Conservation (phyloP, 805 yeast genomes). For the Saccharomycopsis selenospora region DNA sequence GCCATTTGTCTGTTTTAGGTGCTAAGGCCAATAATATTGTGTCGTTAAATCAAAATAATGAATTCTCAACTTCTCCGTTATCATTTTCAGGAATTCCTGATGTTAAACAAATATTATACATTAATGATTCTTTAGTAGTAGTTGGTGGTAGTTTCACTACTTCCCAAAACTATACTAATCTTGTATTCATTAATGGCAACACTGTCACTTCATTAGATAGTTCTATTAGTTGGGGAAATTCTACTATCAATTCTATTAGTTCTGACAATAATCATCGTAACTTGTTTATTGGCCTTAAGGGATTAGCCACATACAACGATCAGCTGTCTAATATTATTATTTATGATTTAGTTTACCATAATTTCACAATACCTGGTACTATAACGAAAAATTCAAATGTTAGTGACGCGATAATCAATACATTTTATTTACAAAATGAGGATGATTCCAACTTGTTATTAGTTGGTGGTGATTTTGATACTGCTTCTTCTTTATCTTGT, state of each 20-base stretch:
- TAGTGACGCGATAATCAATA: conserved; percentile 33
- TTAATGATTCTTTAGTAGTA: conserved; percentile 15
- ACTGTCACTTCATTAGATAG: conserved; percentile 23
- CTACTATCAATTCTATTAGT: conserved; percentile 12
- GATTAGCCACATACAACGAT: conserved; percentile 25
- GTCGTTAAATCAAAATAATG: conserved; percentile 23
- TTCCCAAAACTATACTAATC: conserved; percentile 11
- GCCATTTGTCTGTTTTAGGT: conserved; percentile 24
- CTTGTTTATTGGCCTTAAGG: conserved; percentile 43
- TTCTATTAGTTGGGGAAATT: conserved; percentile 14
- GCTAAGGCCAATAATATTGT: conserved; percentile 16
- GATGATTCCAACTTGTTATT: conserved; percentile 38
- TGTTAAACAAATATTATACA: conserved; percentile 13
- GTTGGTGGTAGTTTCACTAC: conserved; percentile 28
- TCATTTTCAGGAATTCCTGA: conserved; percentile 1
- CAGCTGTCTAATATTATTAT: conserved; percentile 41
- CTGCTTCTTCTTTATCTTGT: conserved; percentile 53
- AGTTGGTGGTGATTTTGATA: conserved; percentile 68
- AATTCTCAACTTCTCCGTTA: conserved; percentile 26
- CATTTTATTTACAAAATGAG: conserved; percentile 35
- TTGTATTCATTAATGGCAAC: conserved; percentile 9
- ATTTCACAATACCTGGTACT: conserved; percentile 41
- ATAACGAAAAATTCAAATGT: conserved; percentile 33
- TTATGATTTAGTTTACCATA: conserved; percentile 40
- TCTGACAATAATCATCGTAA: conserved; percentile 18